Conservation (phyloP, 2,329 filamentous ascomycete genomes). For the Epichloe sp. region DNA sequence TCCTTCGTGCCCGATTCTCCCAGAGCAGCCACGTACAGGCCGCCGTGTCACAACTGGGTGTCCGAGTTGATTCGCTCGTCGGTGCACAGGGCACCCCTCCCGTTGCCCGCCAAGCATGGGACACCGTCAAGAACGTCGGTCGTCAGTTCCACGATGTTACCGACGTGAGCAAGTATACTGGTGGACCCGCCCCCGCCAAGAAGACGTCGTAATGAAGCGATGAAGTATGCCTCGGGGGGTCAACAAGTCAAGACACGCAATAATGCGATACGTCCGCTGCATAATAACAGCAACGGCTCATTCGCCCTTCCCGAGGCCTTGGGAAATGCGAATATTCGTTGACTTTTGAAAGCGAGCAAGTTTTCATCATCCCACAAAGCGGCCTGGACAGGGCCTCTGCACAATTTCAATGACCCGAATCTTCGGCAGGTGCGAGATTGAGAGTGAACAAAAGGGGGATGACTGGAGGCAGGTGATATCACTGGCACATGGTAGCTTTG, state of each 20-base stretch:
- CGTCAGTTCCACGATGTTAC: conserved; percentile 69
- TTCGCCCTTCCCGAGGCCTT: no score
- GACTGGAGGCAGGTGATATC: not conserved
- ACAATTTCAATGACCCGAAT: no score
- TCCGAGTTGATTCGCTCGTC: conserved; percentile 67
- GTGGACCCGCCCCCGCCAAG: conserved; percentile 39
- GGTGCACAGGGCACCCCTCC: conserved; percentile 82
- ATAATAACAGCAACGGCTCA: no score
- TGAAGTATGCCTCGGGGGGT: no score
- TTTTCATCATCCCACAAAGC: no score
- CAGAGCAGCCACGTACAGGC: conserved; percentile 91
- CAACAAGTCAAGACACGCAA: no score
- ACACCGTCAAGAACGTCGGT: conserved; percentile 57
- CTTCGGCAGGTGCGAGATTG: no score
- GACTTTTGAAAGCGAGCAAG: no score
- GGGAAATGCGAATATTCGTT: no score
- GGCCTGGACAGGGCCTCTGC: no score
- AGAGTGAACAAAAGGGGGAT: not conserved
- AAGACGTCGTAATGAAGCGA: conserved; percentile 25
- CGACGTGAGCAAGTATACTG: conserved; percentile 61
- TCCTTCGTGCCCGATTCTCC: conserved; percentile 78
- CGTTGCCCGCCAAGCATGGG: conserved; percentile 66
- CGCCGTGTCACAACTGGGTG: conserved; percentile 58
- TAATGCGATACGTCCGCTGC: no score
- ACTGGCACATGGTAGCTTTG: not conserved